phyloP scores from a whole-genome alignment of 805 yeast species.

The Saccharomycopsis selenospora region DNA sequence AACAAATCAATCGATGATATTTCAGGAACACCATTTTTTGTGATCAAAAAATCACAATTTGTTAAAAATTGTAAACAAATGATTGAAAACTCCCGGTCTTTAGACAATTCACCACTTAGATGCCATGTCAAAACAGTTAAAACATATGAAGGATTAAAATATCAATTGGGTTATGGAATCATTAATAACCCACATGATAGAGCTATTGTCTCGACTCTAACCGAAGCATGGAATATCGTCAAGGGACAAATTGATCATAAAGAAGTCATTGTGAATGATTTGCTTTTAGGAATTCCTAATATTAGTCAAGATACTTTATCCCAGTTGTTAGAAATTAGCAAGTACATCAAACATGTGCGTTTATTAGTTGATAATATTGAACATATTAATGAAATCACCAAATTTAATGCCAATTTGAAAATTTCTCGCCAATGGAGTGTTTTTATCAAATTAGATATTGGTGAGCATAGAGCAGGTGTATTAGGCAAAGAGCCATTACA shows the following conservation, averaged over 20 bases:
- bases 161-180: constrained; percentile 44
- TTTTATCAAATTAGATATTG: constrained; percentile 64
- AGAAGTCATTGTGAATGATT: constrained; percentile 33
- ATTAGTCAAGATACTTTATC: constrained; percentile 40
- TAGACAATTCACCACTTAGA: constrained; percentile 42
- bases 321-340: constrained; percentile 40
- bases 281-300: constrained; percentile 54
- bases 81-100: constrained; percentile 37
- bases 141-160: constrained; percentile 48
- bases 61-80: constrained; percentile 40
- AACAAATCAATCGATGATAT: constrained; percentile 6
- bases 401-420: constrained; percentile 29
- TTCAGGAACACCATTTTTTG: constrained; percentile 38
- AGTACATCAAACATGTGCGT: constrained; percentile 38
- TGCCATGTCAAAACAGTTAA: constrained; percentile 77
- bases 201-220: constrained; percentile 61
- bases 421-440: constrained; percentile 45
- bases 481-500: constrained; percentile 29
- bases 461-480: constrained; percentile 65
- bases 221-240: constrained; percentile 50
- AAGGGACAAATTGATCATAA: constrained; percentile 27
- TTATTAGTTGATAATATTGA: constrained; percentile 55
- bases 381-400: constrained; percentile 44
- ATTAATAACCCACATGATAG: constrained; percentile 32
- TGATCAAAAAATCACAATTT: constrained; percentile 34